Base-by-base conservation (phyloP, 2,329 filamentous ascomycete species). In the Cladosporium austrohemisphaericum region DNA sequence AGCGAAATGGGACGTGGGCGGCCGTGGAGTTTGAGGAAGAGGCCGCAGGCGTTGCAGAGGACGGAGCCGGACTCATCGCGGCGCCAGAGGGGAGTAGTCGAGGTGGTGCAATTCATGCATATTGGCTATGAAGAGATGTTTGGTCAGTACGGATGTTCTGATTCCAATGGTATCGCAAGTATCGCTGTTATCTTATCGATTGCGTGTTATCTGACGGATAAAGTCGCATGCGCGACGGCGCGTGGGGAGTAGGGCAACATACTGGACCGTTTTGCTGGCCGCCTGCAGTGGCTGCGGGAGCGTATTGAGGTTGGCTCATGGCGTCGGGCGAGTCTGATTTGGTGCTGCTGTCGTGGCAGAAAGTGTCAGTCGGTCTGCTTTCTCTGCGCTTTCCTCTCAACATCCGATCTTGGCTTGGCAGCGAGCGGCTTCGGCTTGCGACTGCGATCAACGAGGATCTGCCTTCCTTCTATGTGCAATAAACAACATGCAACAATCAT, bases 1-100 rank as follows among this genome's bases (percentile, higher is more conserved):
- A 98, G 80, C 61, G 88, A 95, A 68, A 95, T 96, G 59, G 93
- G 93, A 50, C 93, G 85, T 53, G 93, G 83, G 20, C 91, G 86
- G 56, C 91, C 91, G 68, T 98, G 93, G 59, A 98, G 79, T 78
- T 98, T 98, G 63, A 97, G 80, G 71, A 97, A 98, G 50, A 98
- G 80, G 52, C 93, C 93, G 71, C 93, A 98, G 64, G 93, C 93
- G 73, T 98, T 98, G 83, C 93, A 98, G 45, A 98, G 85, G 29
- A 98, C 92, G 1, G 90, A 86, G 58, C 93, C 93, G 63, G 86
- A 83, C 75, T 98, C 93, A 77, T 98, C 93, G 74, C 93, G 86
- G 62, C 93, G 88, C 93, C 93, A 98, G 66, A 98, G 76, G 33
- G 93, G 93, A 37, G 93, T 98, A 45, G 91, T 97, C 33, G 89